Conservation (phyloP, 2,329 filamentous ascomycete genomes). For the Fusarium nelsonii region DNA sequence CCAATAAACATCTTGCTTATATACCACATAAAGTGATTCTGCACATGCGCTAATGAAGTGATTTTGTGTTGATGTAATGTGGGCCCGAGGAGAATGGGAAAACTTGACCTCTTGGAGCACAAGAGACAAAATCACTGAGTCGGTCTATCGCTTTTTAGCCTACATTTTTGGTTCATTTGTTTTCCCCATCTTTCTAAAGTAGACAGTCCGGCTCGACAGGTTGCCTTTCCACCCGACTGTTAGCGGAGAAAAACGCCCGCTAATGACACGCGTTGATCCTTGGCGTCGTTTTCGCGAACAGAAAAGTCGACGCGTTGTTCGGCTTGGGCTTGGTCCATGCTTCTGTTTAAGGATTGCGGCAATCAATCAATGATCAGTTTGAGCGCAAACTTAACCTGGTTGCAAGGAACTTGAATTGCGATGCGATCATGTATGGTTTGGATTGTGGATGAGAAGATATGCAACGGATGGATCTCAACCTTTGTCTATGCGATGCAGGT, state of each 20-base stretch:
- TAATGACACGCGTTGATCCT: slow-evolving; percentile 12
- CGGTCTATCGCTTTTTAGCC: too few relatives aligned
- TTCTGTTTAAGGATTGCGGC: background rate
- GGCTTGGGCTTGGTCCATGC: background rate
- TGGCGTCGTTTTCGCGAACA: slow-evolving; percentile 28
- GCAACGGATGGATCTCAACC: background rate
- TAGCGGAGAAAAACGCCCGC: background rate
- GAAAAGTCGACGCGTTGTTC: slow-evolving; percentile 8
- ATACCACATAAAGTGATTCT: background rate
- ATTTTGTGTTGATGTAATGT: background rate
- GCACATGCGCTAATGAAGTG: background rate
- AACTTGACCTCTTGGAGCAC: too few relatives aligned
- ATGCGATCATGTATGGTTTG: background rate
- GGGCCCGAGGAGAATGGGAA: too few relatives aligned
- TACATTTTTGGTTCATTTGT: too few relatives aligned
- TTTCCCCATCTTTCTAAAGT: too few relatives aligned
- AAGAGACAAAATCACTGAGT: too few relatives aligned
- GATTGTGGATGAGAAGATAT: background rate
- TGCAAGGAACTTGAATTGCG: background rate
- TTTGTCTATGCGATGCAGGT: slow-evolving; percentile 6
- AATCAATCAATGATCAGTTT: background rate
- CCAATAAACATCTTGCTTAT: background rate
- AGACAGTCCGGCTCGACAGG: too few relatives aligned
- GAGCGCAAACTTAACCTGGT: background rate
- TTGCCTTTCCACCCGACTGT: background rate